Base-by-base conservation (phyloP, 2,329 filamentous ascomycete species). In the Cladophialophora chaetospira region DNA sequence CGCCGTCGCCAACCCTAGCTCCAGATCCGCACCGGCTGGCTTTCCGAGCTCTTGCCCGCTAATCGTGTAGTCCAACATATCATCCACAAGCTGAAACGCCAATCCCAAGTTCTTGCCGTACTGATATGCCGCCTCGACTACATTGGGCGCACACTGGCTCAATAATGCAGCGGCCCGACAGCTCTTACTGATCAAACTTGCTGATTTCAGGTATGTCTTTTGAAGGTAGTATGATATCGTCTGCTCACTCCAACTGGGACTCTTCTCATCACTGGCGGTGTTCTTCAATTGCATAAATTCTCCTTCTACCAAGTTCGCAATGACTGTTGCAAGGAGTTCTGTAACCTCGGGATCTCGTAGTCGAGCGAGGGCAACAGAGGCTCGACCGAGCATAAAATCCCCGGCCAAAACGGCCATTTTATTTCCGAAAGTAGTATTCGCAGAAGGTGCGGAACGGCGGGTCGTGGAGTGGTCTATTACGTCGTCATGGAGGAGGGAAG, bases 201-300 rank as follows among this genome's bases (percentile, higher is more conserved):
- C 94, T 1, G 91, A 95, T 78, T 99, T 99, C 65, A 99, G 82
- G 70, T 99, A 99, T 25, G 94, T 99, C 81, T 99, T 99, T 71
- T 97, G 91, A 48, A 99, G 80, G 71, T 99, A 99, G 76, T 99
- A 97, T 23, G 85, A 83, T 60, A 99, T 82, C 1, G 91, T 89
- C 51, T 96, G 89, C 68, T 97, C 90, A 1, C 88, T 94, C 83
- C 89, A 97, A 8, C 82, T 77, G 1, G 93, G 93, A 65, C 89
- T 87, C 63, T 83, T 81, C 78, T 97, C 93, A 71, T 97, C 93
- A 63, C 84, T 81, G 43, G 89, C 89, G 1, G 94, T 97, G 74
- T 99, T 99, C 77, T 96, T 95, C 67, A 99, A 79, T 78, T 99
- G 94, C 94, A 99, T 99, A 78, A 99, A 97, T 75, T 99, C 94